Percentiles rank a stretch among this genome's conserved stretches.
phyloP scores from a whole-genome alignment of 805 yeast species.

The Isabelozyma pseudorhagii region DNA sequence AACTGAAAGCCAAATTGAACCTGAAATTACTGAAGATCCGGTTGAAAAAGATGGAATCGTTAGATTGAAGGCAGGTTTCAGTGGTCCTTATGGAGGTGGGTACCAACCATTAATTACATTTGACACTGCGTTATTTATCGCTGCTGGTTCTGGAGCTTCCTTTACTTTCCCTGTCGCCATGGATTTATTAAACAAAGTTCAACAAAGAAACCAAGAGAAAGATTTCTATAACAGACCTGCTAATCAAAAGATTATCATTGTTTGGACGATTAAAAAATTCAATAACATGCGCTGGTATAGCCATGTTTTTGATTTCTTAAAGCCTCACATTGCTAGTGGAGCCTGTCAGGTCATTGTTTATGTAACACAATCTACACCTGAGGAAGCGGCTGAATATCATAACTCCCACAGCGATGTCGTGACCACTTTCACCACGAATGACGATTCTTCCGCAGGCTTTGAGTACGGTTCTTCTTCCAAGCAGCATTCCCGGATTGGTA shows the following conservation, averaged over 20 bases:
- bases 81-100: constrained; percentile 48
- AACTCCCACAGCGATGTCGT: neutral
- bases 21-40: constrained; percentile 1
- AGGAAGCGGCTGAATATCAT: neutral
- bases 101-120: constrained; percentile 40
- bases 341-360: constrained; percentile 21
- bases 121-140: constrained; percentile 35
- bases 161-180: constrained; percentile 45
- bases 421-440: neutral
- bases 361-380: constrained; percentile 21
- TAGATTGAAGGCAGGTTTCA: constrained; percentile 32
- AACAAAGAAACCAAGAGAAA: constrained; percentile 17
- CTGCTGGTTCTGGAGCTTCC: constrained; percentile 47
- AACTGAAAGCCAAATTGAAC: neutral
- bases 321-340: constrained; percentile 18
- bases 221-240: constrained; percentile 35
- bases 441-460: neutral
- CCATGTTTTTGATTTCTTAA: constrained; percentile 28
- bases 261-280: constrained; percentile 27
- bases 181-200: constrained; percentile 30
- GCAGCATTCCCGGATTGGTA: neutral
- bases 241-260: constrained; percentile 20
- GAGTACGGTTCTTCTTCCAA: neutral
- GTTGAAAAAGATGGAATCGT: constrained; percentile 3
- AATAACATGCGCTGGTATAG: constrained; percentile 35